Conservation (phyloP, 495 filamentous ascomycete genomes). For the Trichocladium uniseriatum region DNA sequence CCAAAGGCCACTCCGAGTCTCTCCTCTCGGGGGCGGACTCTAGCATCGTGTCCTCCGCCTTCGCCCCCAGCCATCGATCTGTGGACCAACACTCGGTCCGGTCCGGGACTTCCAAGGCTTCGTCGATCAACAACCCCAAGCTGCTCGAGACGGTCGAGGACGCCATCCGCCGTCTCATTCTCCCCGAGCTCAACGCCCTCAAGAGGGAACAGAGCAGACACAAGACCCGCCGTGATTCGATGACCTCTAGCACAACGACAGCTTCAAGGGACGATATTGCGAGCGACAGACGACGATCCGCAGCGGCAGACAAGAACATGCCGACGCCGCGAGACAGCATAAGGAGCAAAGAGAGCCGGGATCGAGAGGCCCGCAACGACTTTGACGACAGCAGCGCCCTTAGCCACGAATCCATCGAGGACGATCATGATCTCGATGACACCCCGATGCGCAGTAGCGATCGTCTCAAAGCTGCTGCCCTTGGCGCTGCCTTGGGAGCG, state of each 20-base stretch:
- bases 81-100: conserved; percentile 66
- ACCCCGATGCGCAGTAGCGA: conserved; percentile 34
- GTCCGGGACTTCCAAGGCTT: conserved; percentile 63
- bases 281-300: conserved; percentile 38
- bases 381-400: conserved; percentile 45
- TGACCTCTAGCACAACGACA: conserved; percentile 48
- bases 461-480: conserved; percentile 30
- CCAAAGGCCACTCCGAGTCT: conserved; percentile 54
- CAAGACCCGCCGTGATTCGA: conserved; percentile 48
- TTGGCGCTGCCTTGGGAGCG: conserved; percentile 27
- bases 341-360: conserved; percentile 33
- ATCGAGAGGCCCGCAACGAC: conserved; percentile 50
- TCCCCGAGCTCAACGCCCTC: conserved; percentile 83
- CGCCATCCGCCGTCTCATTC: conserved; percentile 81
- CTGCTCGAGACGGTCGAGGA: conserved; percentile 94
- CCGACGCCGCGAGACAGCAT: conserved; percentile 30
- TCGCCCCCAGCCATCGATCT: conserved; percentile 61
- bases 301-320: conserved; percentile 19
- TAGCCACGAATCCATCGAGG: conserved; percentile 31
- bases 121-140: conserved; percentile 90
- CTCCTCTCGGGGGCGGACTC: conserved; percentile 57
- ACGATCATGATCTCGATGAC: conserved; percentile 29
- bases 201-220: conserved; percentile 75
- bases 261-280: conserved; percentile 51
- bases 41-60: conserved; percentile 61